Conservation (phyloP, 305 asterid genomes). For the Coffea humblotiana region DNA sequence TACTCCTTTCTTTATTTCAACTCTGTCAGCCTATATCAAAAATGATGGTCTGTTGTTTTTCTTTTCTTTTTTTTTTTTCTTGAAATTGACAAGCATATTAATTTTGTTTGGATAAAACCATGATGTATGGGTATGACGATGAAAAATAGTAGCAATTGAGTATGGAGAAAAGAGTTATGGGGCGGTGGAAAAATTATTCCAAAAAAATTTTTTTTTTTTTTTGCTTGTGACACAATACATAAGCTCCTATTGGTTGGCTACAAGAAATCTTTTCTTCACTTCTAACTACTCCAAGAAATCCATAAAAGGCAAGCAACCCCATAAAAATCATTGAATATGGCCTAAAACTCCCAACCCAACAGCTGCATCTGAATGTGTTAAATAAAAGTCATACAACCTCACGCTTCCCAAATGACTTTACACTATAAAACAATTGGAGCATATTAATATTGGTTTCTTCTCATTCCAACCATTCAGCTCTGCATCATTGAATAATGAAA, state of each 20-base stretch:
- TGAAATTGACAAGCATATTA: too few species aligned
- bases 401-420: slow-evolving; percentile 16
- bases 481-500: slow-evolving; percentile 9
- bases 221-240: neutral
- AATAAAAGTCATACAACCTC: slow-evolving; percentile 15
- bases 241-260: neutral
- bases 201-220: neutral
- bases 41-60: neutral
- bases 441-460: neutral
- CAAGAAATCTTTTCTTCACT: neutral
- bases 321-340: neutral
- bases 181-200: neutral
- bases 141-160: too few species aligned
- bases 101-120: neutral
- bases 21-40: neutral
- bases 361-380: slow-evolving; percentile 3
- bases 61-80: too few species aligned
- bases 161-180: neutral
- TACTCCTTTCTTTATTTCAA: neutral
- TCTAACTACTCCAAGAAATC: slow-evolving; percentile 3
- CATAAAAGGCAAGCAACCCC: neutral
- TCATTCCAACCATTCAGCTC: neutral
- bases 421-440: neutral
- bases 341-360: slow-evolving; percentile 9
- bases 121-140: neutral